Conservation (phyloP, 495 filamentous ascomycete species). For the Aspergillus asperescens region DNA sequence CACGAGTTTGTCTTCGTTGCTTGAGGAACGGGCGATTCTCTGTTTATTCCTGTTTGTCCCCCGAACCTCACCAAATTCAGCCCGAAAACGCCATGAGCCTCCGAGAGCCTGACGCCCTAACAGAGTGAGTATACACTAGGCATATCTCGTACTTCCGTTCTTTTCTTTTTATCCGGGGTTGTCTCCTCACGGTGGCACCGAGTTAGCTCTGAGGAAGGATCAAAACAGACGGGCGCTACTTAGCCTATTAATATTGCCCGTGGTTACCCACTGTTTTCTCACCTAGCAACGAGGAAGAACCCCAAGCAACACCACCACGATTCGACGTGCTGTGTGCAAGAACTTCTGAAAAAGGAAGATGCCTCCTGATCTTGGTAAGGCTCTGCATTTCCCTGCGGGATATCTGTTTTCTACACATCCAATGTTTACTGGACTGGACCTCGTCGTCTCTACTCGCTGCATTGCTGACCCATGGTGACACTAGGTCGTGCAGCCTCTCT, state of each 20-base stretch:
- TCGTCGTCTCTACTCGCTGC: neutral
- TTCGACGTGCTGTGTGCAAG: conserved; percentile 1
- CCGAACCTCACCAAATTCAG: conserved; percentile 11
- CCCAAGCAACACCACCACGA: conserved; percentile 15
- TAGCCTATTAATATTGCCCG: conserved; percentile 22
- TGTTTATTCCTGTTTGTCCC: conserved; percentile 33
- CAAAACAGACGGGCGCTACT: conserved; percentile 26
- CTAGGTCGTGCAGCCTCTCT: conserved; percentile 28
- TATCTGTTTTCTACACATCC: neutral
- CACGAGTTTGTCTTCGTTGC: conserved; percentile 23
- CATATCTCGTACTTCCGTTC: neutral
- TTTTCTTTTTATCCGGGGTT: neutral
- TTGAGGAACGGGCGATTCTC: conserved; percentile 34
- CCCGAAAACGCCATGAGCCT: conserved; percentile 19
- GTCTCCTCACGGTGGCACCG: conserved; percentile 7
- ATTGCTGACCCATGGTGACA: conserved; percentile 17
- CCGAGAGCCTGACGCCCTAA: conserved; percentile 19
- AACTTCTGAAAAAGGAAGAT: conserved; percentile 18
- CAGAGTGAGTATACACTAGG: neutral
- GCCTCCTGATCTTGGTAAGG: conserved; percentile 32
- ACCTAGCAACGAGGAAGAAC: conserved; percentile 20
- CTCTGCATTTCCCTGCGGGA: conserved; percentile 11
- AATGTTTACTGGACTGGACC: neutral
- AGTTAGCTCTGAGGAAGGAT: conserved; percentile 18
- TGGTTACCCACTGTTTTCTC: conserved; percentile 27